Evolutionary conservation across 257 asterid genomes (phyloP).

Genomic region (Nicotiana benthamiana): DNA sequence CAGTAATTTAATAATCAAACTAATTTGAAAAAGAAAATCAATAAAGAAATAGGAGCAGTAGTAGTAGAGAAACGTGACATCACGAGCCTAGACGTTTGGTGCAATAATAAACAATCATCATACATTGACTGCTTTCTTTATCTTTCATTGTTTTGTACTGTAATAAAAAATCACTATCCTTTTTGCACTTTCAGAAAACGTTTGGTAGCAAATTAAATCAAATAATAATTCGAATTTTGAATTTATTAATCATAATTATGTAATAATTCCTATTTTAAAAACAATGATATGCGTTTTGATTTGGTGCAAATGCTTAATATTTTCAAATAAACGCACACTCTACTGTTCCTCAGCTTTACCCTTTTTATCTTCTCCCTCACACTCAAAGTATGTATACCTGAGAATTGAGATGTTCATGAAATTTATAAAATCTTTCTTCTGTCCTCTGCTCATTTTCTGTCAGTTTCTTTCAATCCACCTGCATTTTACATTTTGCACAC

Average conservation of each 20-base stretch:
- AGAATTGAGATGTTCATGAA: slow-evolving; percentile 17
- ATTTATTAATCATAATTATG: neutral
- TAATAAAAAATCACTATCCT: no score
- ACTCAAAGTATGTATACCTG: neutral
- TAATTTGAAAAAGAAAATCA: no score
- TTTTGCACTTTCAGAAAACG: no score
- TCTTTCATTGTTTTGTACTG: neutral
- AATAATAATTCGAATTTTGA: neutral
- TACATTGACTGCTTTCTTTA: neutral
- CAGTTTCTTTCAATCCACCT: slow-evolving; percentile 11
- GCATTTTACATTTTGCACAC: slow-evolving; percentile 6
- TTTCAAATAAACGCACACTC: neutral
- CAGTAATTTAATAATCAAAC: no score
- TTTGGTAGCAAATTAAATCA: no score
- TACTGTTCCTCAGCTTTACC: neutral
- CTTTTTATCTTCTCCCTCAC: slow-evolving; percentile 8
- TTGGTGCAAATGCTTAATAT: neutral
- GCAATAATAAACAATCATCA: neutral
- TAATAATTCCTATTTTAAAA: neutral
- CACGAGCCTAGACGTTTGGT: neutral
- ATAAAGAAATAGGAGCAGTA: no score
- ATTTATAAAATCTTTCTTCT: slow-evolving; percentile 8
- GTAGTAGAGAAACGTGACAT: neutral
- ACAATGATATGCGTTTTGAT: slow-evolving; percentile 2
- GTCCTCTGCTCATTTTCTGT: slow-evolving; percentile 29